Percentiles rank a stretch among this genome's conserved stretches.
These are phyloP conservation scores for Microsporum audouinii DNA, from an alignment of 2,329 filamentous ascomycete species.

Conservation along the genomic window DNA sequence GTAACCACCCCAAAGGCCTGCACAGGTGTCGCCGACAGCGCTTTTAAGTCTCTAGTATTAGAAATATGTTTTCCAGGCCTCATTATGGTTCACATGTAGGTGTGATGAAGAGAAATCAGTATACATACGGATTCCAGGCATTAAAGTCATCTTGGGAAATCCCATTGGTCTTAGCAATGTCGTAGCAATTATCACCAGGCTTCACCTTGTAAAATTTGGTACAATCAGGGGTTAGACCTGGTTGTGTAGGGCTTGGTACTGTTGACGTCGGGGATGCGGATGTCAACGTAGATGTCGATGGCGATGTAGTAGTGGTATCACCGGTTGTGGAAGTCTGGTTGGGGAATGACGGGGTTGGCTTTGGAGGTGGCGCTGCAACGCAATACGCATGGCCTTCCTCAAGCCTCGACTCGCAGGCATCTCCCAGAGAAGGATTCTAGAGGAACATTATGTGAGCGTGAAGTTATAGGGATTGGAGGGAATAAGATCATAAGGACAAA, in stretches of 20 bases:
- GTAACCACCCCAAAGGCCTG: conserved; percentile 5
- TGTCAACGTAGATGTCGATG: too few species aligned
- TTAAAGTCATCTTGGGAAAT: conserved; percentile 11
- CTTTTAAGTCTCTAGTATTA: neutral
- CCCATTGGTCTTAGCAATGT: neutral
- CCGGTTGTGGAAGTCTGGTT: neutral
- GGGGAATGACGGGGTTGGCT: neutral
- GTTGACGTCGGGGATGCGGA: neutral
- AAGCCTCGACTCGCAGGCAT: neutral
- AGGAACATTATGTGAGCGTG: neutral
- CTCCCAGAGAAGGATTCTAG: neutral
- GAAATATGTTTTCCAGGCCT: neutral
- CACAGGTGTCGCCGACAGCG: neutral
- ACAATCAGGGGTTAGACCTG: neutral
- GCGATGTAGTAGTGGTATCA: neutral
- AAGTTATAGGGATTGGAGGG: neutral
- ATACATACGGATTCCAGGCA: conserved; percentile 20
- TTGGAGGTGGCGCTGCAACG: neutral
- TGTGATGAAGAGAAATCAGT: conserved; percentile 4
- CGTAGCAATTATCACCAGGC: neutral
- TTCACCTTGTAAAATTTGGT: neutral
- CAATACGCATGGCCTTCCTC: neutral
- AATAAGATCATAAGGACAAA: neutral
- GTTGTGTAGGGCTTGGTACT: neutral
- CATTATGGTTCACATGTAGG: neutral